Evolutionary conservation across 768 basidiomycete species (phyloP).

Genomic region (Daedaleopsis nitida): DNA sequence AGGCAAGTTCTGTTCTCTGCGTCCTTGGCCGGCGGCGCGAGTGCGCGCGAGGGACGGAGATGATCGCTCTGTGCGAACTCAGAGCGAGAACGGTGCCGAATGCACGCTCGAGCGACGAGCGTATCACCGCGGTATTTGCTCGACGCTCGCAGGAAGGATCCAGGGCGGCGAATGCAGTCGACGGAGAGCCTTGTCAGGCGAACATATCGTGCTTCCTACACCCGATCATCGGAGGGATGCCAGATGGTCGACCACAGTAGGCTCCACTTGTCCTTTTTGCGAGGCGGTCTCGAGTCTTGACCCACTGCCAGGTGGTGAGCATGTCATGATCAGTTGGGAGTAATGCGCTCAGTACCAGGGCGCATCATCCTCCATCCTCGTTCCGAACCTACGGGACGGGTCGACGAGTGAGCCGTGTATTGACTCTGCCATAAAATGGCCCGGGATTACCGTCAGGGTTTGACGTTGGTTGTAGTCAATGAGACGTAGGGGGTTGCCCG

Average conservation of each 20-base stretch:
- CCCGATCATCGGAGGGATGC: not conserved
- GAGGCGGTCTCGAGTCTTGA: not conserved
- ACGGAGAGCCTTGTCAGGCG: not conserved
- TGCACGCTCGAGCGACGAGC: not conserved
- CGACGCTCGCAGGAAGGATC: not conserved
- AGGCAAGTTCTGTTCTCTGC: not conserved
- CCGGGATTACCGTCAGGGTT: too few relatives aligned
- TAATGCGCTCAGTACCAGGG: not conserved
- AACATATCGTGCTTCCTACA: not conserved
- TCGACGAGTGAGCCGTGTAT: too few relatives aligned
- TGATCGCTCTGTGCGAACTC: not conserved
- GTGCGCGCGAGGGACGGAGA: not conserved
- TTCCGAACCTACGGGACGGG: too few relatives aligned
- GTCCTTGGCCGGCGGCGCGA: not conserved
- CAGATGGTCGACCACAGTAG: not conserved
- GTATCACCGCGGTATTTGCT: slow-evolving; percentile 1
- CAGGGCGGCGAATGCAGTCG: not conserved
- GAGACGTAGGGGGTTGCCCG: too few relatives aligned
- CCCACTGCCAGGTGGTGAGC: not conserved
- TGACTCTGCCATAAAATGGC: too few relatives aligned
- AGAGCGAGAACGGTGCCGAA: not conserved
- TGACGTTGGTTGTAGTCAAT: too few relatives aligned
- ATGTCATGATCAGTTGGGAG: not conserved
- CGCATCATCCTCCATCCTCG: not conserved
- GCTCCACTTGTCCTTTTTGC: not conserved